Percentiles rank a stretch among this genome's conserved stretches.
Evolutionary conservation across 179 eudicot genomes (phyloP).

Genomic region (Actinidia chinensis): DNA sequence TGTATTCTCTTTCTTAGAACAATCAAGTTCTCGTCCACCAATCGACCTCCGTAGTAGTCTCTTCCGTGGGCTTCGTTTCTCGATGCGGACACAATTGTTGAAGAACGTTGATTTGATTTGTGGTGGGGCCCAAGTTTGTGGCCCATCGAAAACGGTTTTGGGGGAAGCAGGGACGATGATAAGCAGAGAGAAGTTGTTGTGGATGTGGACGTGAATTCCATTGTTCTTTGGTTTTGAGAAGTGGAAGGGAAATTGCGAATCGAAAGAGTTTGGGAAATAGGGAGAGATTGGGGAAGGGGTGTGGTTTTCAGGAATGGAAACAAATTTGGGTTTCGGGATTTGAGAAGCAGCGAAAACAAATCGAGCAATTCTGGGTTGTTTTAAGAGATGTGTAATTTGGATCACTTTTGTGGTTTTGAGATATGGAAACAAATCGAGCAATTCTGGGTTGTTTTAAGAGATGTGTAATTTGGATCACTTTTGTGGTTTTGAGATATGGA

Average conservation of each 20-base stretch:
- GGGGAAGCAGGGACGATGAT: neutral
- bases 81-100: neutral
- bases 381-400: too few relatives aligned
- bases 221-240: neutral
- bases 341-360: too few relatives aligned
- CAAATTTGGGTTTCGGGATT: neutral
- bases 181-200: neutral
- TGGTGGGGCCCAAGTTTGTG: neutral
- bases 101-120: neutral
- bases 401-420: too few relatives aligned
- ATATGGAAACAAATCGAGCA: too few relatives aligned
- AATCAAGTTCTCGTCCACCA: slow-evolving; percentile 43
- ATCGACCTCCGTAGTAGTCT: slow-evolving; percentile 15
- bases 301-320: neutral
- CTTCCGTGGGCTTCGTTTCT: neutral
- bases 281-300: neutral
- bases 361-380: too few relatives aligned
- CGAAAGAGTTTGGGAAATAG: neutral
- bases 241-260: neutral
- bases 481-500: too few relatives aligned
- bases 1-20: slow-evolving; percentile 38
- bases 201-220: neutral
- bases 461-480: too few relatives aligned
- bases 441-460: too few relatives aligned
- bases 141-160: neutral